Evolutionary conservation across 192 early-diverging fungal species (phyloP).

Genomic region (Paraglomus brasilianum): DNA sequence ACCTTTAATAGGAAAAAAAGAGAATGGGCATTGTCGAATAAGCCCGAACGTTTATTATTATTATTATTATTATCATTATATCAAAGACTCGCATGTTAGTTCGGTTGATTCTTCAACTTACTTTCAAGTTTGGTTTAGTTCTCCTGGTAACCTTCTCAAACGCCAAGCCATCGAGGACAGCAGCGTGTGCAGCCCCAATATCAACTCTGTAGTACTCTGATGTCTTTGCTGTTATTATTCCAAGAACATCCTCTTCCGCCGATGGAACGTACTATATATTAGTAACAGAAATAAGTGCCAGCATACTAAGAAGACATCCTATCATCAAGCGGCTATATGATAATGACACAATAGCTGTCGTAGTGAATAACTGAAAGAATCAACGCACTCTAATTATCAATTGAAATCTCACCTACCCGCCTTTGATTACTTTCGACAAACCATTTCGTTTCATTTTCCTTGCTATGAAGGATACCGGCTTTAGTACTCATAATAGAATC

Average conservation of each 20-base stretch:
- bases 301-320: neutral
- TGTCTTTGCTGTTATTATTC: slow-evolving; percentile 64
- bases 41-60: slow-evolving; percentile 6
- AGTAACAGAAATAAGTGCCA: neutral
- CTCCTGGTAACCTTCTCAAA: slow-evolving; percentile 95
- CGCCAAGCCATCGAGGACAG: slow-evolving; percentile 72
- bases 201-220: slow-evolving; percentile 87
- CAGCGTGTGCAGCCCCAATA: slow-evolving; percentile 89
- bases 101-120: slow-evolving; percentile 31
- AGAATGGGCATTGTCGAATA: neutral
- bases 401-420: slow-evolving; percentile 51
- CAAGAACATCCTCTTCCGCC: slow-evolving; percentile 84
- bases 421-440: slow-evolving; percentile 85
- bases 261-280: slow-evolving; percentile 78
- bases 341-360: neutral
- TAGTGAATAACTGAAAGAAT: neutral
- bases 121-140: slow-evolving; percentile 80
- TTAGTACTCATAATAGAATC: slow-evolving; percentile 66
- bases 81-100: neutral
- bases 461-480: slow-evolving; percentile 69
- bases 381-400: neutral
- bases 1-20: slow-evolving; percentile 37
- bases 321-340: neutral
- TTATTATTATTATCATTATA: no score
- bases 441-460: slow-evolving; percentile 55